phyloP scores from a whole-genome alignment of 1,284 basidiomycete genomes.

The Boletellus deceptivus region DNA sequence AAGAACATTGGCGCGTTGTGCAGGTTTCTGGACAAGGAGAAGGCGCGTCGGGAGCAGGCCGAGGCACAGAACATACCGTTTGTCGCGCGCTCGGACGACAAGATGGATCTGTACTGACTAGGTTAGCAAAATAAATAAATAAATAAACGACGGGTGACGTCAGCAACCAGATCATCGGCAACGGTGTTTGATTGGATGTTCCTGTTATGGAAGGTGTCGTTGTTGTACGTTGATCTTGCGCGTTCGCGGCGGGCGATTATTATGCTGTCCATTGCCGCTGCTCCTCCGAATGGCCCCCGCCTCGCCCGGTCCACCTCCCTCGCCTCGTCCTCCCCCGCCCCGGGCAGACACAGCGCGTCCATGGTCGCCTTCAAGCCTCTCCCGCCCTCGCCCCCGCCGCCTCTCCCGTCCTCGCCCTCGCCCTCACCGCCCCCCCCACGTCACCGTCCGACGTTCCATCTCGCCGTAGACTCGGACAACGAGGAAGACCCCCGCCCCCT shows the following conservation, averaged over 20 bases:
- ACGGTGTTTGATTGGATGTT: not conserved
- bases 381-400: constrained; percentile 5
- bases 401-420: too few relatives aligned
- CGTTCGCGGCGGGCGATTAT: not conserved
- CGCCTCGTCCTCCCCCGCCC: constrained; percentile 37
- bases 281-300: constrained; percentile 40
- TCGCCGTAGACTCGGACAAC: constrained; percentile 30
- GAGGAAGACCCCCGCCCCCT: constrained; percentile 13
- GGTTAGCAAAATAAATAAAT: not conserved
- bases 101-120: constrained; percentile 51
- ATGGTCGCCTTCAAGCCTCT: constrained; percentile 23
- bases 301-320: constrained; percentile 39
- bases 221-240: constrained; percentile 6
- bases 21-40: constrained; percentile 64
- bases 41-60: constrained; percentile 49
- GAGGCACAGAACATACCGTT: constrained; percentile 61
- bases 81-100: constrained; percentile 57
- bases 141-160: constrained; percentile 10
- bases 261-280: constrained; percentile 42
- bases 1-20: constrained; percentile 67
- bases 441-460: constrained; percentile 35
- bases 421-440: constrained; percentile 3
- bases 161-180: constrained; percentile 15
- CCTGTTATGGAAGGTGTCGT: constrained; percentile 11
- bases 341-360: constrained; percentile 33